Evolutionary conservation across 495 filamentous ascomycete genomes (phyloP).

Genomic region (Oleoguttula mirabilis): DNA sequence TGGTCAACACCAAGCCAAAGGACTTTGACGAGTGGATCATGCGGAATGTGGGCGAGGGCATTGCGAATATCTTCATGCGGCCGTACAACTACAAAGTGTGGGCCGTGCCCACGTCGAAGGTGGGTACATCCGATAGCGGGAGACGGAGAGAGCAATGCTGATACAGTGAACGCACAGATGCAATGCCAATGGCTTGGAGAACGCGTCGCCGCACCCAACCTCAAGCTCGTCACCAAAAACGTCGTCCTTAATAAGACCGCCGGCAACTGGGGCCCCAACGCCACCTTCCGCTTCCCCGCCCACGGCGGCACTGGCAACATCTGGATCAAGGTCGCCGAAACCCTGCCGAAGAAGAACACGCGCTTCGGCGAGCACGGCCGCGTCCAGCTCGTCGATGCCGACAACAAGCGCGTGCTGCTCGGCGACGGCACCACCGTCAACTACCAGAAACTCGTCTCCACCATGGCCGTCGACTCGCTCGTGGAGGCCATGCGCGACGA

Average conservation of each 20-base stretch:
- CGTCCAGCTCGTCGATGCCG: slow-evolving; percentile 74
- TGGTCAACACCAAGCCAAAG: slow-evolving; percentile 79
- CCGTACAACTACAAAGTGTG: slow-evolving; percentile 99
- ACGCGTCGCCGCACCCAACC: slow-evolving; percentile 91
- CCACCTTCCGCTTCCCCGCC: slow-evolving; percentile 96
- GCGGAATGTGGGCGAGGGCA: slow-evolving; percentile 75
- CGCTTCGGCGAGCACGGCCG: slow-evolving; percentile 74
- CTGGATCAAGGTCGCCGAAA: slow-evolving; percentile 96
- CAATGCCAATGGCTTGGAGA: slow-evolving; percentile 99
- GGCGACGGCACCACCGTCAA: slow-evolving; percentile 79
- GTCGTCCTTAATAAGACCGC: slow-evolving; percentile 92
- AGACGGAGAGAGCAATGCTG: too few relatives aligned
- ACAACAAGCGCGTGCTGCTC: slow-evolving; percentile 68
- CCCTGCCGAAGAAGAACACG: slow-evolving; percentile 82
- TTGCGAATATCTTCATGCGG: slow-evolving; percentile 96
- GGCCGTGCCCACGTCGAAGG: slow-evolving; percentile 96
- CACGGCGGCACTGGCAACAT: slow-evolving; percentile 92
- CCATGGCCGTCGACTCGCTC: slow-evolving; percentile 90
- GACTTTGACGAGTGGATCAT: slow-evolving; percentile 99
- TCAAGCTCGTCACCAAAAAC: slow-evolving; percentile 91
- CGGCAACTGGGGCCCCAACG: slow-evolving; percentile 96
- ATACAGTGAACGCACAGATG: too few relatives aligned
- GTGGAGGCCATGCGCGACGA: slow-evolving; percentile 78
- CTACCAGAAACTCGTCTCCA: slow-evolving; percentile 86
- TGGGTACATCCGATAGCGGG: too few relatives aligned